phyloP scores from a whole-genome alignment of 352 stramenopile species.

The Globisporangium takayamanum region DNA sequence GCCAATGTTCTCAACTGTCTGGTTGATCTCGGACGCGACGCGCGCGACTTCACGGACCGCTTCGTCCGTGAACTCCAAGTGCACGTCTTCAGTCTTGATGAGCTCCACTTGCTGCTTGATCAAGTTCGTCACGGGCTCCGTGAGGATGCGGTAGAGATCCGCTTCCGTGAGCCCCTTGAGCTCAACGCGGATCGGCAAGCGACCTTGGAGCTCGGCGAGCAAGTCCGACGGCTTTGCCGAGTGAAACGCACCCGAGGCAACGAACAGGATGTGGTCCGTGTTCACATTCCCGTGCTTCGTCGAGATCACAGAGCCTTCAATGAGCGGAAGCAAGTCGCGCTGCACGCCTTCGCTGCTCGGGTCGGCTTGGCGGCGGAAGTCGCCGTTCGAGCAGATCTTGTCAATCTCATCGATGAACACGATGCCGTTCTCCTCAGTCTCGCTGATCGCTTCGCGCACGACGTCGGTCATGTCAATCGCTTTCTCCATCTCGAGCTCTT shows the following conservation, averaged over 20 bases:
- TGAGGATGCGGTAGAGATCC: slow-evolving; percentile 99
- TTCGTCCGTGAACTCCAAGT: slow-evolving; percentile 95
- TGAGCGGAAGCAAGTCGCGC: slow-evolving; percentile 96
- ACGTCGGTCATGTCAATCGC: slow-evolving; percentile 89
- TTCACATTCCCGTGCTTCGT: slow-evolving; percentile 99
- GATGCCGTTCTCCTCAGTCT: slow-evolving; percentile 98
- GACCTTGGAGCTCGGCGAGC: slow-evolving; percentile 96
- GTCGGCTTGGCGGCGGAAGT: slow-evolving; percentile 91
- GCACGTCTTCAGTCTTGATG: slow-evolving; percentile 95
- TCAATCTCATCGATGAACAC: slow-evolving; percentile 99
- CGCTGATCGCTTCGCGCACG: slow-evolving; percentile 74
- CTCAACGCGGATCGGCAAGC: slow-evolving; percentile 98
- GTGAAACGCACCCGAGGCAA: slow-evolving; percentile 97
- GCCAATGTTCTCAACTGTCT: slow-evolving; percentile 98
- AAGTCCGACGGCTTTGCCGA: slow-evolving; percentile 97
- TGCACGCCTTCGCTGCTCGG: slow-evolving; percentile 98
- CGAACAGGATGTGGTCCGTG: slow-evolving; percentile 99
- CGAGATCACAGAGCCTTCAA: slow-evolving; percentile 96
- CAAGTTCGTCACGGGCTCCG: slow-evolving; percentile 98
- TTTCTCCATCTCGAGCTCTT: slow-evolving; percentile 96
- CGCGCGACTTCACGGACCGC: slow-evolving; percentile 96
- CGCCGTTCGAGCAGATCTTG: slow-evolving; percentile 97
- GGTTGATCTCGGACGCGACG: slow-evolving; percentile 93
- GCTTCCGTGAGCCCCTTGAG: slow-evolving; percentile 98
- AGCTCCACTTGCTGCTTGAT: slow-evolving; percentile 97